Evolutionary conservation across 73 alveolate genomes (phyloP).

Genomic region (Durusdinium trenchii): DNA sequence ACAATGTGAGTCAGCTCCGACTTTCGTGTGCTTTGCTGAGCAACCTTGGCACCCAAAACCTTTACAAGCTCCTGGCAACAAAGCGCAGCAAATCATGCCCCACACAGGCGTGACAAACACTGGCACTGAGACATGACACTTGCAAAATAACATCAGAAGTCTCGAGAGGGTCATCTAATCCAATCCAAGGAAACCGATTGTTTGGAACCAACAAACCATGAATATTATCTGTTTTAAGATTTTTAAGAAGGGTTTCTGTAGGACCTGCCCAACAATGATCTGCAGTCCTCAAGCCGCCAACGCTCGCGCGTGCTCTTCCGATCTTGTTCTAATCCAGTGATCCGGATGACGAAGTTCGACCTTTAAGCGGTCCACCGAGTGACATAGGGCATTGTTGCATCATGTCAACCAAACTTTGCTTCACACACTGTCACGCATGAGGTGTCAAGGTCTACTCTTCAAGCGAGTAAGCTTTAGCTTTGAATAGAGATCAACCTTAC

Average conservation of each 20-base stretch:
- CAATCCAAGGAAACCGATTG: no score
- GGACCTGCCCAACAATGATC: not conserved
- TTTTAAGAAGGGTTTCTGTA: no score
- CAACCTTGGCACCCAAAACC: slow-evolving; percentile 48
- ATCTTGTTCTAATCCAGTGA: slow-evolving; percentile 55
- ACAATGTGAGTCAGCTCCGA: slow-evolving; percentile 74
- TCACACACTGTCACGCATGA: not conserved
- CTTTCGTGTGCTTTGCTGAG: slow-evolving; percentile 25
- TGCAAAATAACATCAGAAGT: no score
- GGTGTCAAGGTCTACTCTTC: not conserved
- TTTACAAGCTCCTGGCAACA: slow-evolving; percentile 40
- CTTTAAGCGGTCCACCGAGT: not conserved
- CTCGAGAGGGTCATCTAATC: no score
- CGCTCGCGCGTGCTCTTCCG: slow-evolving; percentile 57
- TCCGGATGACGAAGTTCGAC: slow-evolving; percentile 59
- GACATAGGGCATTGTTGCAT: not conserved
- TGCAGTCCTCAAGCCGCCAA: slow-evolving; percentile 58
- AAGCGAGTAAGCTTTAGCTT: not conserved
- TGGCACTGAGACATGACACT: no score
- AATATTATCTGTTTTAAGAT: no score
- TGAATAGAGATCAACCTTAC: not conserved
- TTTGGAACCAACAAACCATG: no score
- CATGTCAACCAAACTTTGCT: not conserved
- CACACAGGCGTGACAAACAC: no score
- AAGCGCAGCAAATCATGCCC: not conserved